A percentile compares a stretch with the other conserved stretches of the same genome.
Evolutionary conservation across 2,329 filamentous ascomycete species (phyloP).

Genomic region (Pseudopithomyces chartarum): DNA sequence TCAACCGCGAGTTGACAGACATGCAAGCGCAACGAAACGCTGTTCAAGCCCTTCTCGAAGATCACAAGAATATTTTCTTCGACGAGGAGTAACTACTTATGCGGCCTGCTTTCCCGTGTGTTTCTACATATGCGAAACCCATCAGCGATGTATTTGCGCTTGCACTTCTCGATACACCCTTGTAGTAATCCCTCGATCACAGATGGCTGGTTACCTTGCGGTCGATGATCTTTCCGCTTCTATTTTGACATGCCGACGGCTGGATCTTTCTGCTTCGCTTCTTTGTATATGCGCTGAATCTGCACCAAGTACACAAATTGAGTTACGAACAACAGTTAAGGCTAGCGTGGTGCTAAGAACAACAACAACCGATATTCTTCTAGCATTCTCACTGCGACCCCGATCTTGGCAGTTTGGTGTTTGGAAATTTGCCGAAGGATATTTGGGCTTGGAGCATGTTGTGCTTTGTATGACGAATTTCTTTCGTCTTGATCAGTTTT

Average conservation of each 20-base stretch:
- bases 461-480: constrained; percentile 9
- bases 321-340: neutral
- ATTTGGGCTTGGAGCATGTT: constrained; percentile 18
- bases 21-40: constrained; percentile 92
- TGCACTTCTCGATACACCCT: neutral
- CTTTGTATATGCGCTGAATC: constrained; percentile 12
- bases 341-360: constrained; percentile 9
- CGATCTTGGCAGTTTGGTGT: constrained; percentile 1
- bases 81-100: constrained; percentile 28
- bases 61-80: constrained; percentile 79
- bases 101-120: neutral
- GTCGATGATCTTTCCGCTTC: constrained; percentile 5
- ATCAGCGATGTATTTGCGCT: neutral
- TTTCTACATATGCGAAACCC: neutral
- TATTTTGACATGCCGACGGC: constrained; percentile 1
- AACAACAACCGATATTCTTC: constrained; percentile 7
- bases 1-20: constrained; percentile 94
- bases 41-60: constrained; percentile 91
- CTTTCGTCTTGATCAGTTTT: neutral
- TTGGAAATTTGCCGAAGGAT: constrained; percentile 1
- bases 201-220: neutral
- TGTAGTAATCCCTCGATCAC: constrained; percentile 6
- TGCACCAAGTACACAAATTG: constrained; percentile 8
- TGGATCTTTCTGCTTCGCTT: constrained; percentile 3
- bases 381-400: neutral